phyloP scores from a whole-genome alignment of 2,329 filamentous ascomycete species.

The Fonsecaea multimorphosa region DNA sequence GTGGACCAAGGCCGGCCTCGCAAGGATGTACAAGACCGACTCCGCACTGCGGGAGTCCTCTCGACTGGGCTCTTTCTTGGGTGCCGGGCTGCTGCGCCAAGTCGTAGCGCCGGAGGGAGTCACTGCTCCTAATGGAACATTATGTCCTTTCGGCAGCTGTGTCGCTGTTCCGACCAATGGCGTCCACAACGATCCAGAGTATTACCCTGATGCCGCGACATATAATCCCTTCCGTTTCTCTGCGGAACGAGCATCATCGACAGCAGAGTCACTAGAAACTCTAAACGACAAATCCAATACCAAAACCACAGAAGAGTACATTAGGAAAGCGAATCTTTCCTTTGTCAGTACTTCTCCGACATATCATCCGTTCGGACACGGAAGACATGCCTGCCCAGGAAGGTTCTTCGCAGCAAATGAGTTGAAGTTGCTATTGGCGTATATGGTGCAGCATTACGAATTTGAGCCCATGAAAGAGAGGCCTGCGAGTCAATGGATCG shows the following conservation, averaged over 20 bases:
- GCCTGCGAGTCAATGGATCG: conserved; percentile 29
- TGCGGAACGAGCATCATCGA: conserved; percentile 50
- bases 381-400: conserved; percentile 54
- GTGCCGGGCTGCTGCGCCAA: conserved; percentile 40
- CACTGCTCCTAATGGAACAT: conserved; percentile 50
- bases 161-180: conserved; percentile 55
- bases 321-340: conserved; percentile 50
- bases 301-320: conserved; percentile 38
- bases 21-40: conserved; percentile 49
- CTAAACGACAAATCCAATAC: conserved; percentile 6
- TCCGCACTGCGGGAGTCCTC: conserved; percentile 53
- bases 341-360: conserved; percentile 61
- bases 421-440: conserved; percentile 42
- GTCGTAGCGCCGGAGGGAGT: conserved; percentile 41
- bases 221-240: conserved; percentile 62
- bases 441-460: conserved; percentile 44
- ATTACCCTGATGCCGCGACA: conserved; percentile 50
- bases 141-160: conserved; percentile 53
- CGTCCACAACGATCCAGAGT: conserved; percentile 55
- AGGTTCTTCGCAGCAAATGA: conserved; percentile 43
- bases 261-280: conserved; percentile 39
- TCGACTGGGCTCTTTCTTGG: conserved; percentile 50
- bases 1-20: conserved; percentile 48
- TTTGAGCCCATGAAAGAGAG: conserved; percentile 29
- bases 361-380: conserved; percentile 64